These are phyloP conservation scores for Mycena sanguinolenta DNA, from an alignment of 768 basidiomycete species.

Conservation along the genomic window DNA sequence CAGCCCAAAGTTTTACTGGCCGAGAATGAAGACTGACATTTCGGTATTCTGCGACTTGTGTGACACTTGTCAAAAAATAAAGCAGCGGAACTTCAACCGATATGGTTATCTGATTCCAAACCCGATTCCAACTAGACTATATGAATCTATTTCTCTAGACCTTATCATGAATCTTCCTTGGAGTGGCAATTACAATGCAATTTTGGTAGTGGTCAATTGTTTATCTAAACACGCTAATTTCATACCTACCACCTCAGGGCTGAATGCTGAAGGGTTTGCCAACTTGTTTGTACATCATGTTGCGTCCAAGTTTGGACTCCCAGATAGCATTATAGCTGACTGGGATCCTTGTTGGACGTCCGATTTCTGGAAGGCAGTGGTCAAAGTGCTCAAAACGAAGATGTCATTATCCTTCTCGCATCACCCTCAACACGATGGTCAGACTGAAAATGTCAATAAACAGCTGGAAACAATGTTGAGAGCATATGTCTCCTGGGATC, in stretches of 20 bases:
- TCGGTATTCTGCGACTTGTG: neutral
- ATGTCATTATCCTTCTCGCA: neutral
- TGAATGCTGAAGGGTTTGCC: constrained; percentile 1
- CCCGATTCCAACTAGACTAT: constrained; percentile 38
- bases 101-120: constrained; percentile 39
- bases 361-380: constrained; percentile 14
- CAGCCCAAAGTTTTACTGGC: neutral
- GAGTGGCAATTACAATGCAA: constrained; percentile 25
- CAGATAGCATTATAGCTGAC: constrained; percentile 13
- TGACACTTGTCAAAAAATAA: neutral
- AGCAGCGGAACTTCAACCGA: neutral
- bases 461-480: neutral
- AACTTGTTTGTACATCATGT: constrained; percentile 7
- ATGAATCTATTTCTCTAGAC: constrained; percentile 41
- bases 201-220: neutral
- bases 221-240: constrained; percentile 23
- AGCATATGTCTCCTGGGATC: neutral
- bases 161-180: constrained; percentile 42
- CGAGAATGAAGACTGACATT: neutral
- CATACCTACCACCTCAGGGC: constrained; percentile 16
- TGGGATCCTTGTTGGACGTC: constrained; percentile 17
- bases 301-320: constrained; percentile 7
- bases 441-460: neutral
- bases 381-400: neutral
- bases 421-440: neutral